A percentile compares a stretch with the other conserved stretches of the same genome.
These are phyloP conservation scores for Xylaria sp. DNA, from an alignment of 2,329 filamentous ascomycete species.

Conservation along the genomic window DNA sequence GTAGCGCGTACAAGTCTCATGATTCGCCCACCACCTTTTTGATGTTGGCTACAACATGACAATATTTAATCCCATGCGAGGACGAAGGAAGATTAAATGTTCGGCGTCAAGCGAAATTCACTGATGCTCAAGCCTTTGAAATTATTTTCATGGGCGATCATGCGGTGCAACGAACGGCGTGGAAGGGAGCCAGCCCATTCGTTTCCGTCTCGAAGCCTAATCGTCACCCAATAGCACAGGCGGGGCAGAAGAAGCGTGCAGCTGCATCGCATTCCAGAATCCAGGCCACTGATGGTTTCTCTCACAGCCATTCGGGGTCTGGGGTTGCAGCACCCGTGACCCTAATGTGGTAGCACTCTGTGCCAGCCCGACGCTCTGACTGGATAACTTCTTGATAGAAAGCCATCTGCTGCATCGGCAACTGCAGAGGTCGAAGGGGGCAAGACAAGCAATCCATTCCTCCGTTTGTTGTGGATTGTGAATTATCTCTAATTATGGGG, in stretches of 20 bases:
- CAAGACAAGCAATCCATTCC: conserved; percentile 14
- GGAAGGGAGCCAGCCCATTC: conserved; percentile 28
- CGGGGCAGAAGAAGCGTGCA: conserved; percentile 29
- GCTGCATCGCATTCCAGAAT: conserved; percentile 29
- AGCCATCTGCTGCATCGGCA: conserved; percentile 28
- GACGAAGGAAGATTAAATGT: conserved; percentile 9
- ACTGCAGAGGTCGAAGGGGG: conserved; percentile 16
- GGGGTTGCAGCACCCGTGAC: conserved; percentile 36
- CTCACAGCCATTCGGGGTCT: conserved; percentile 31
- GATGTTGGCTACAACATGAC: not conserved
- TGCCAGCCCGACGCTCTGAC: conserved; percentile 31
- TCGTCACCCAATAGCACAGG: conserved; percentile 31
- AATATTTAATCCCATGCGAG: conserved; percentile 2
- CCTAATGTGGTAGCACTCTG: conserved; percentile 29
- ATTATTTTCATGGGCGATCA: conserved; percentile 21
- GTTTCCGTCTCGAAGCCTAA: conserved; percentile 33
- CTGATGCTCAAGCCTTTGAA: conserved; percentile 21
- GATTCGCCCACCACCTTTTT: not conserved
- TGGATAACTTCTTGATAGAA: conserved; percentile 29
- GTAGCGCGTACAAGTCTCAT: not conserved
- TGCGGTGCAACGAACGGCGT: conserved; percentile 29
- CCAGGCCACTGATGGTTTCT: conserved; percentile 22
- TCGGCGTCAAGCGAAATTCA: conserved; percentile 27
- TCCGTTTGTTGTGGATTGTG: not conserved
- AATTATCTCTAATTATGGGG: conserved; percentile 2